phyloP scores from a whole-genome alignment of 345 rosid species.

The Hypericum perforatum region DNA sequence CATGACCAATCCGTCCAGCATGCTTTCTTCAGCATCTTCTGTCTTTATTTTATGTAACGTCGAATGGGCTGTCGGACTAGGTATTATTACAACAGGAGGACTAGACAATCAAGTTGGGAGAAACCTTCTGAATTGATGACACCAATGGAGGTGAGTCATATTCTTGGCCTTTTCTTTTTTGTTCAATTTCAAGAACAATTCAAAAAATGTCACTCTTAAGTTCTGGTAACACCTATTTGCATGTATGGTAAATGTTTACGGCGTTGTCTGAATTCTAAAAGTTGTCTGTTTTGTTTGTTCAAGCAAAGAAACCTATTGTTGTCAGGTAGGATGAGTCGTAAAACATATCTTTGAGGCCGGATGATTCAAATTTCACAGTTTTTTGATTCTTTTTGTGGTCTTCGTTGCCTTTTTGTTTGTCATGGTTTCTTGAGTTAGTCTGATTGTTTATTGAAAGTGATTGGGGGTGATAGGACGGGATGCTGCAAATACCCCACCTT shows the following conservation, averaged over 20 bases:
- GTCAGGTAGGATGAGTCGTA: too few species aligned
- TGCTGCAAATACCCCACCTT: too few species aligned
- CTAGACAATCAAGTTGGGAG: conserved; percentile 96
- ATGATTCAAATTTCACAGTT: too few species aligned
- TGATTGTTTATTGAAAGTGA: too few species aligned
- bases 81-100: conserved; percentile 90
- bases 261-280: too few species aligned
- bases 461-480: too few species aligned
- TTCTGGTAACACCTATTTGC: conserved; percentile 4
- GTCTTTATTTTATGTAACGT: not conserved
- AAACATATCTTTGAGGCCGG: too few species aligned
- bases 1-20: not conserved
- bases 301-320: too few species aligned
- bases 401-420: too few species aligned
- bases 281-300: too few species aligned
- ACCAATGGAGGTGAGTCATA: conserved; percentile 74
- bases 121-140: conserved; percentile 94
- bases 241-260: conserved; percentile 1
- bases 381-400: too few species aligned
- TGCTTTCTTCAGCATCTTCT: not conserved
- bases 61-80: conserved; percentile 27
- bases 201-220: conserved; percentile 6
- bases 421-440: too few species aligned
- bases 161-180: conserved; percentile 2
- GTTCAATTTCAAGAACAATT: conserved; percentile 4